Evolutionary conservation across 108 stramenopile genomes (phyloP).

Genomic region (Stephanodiscus triporus): DNA sequence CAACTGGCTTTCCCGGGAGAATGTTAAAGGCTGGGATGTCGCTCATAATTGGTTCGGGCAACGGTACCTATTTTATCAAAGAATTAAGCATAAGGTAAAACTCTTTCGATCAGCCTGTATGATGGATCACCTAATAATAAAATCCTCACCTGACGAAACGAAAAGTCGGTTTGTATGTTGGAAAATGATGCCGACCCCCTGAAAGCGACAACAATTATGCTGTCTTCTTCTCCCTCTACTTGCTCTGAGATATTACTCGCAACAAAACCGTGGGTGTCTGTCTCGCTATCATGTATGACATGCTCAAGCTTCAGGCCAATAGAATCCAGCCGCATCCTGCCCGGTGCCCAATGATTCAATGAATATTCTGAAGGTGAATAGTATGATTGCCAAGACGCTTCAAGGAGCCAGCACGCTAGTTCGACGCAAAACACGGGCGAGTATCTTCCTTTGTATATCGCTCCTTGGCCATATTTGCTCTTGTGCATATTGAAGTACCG

Average conservation of each 20-base stretch:
- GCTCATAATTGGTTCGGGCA: slow-evolving; percentile 66
- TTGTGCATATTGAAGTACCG: slow-evolving; percentile 26
- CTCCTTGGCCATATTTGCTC: slow-evolving; percentile 45
- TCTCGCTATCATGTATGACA: slow-evolving; percentile 66
- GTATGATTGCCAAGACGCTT: slow-evolving; percentile 92
- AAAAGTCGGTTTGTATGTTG: slow-evolving; percentile 84
- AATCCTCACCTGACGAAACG: slow-evolving; percentile 59
- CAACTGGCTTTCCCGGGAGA: slow-evolving; percentile 40
- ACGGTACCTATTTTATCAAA: slow-evolving; percentile 47
- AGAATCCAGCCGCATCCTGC: slow-evolving; percentile 72
- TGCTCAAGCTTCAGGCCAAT: slow-evolving; percentile 78
- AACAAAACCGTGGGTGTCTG: slow-evolving; percentile 80
- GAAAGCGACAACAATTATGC: slow-evolving; percentile 89
- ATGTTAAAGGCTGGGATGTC: slow-evolving; percentile 58
- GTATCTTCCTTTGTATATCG: slow-evolving; percentile 59
- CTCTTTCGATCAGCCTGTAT: not conserved
- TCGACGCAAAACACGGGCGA: slow-evolving; percentile 89
- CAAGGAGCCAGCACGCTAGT: slow-evolving; percentile 84
- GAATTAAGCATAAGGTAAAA: not conserved
- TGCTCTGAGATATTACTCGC: slow-evolving; percentile 66
- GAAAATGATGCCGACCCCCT: slow-evolving; percentile 80
- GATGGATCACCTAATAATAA: not conserved
- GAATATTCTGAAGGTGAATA: slow-evolving; percentile 69
- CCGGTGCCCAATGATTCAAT: slow-evolving; percentile 56
- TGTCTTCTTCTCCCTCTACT: slow-evolving; percentile 84